Evolutionary conservation across 257 asterid genomes (phyloP), one percentile per base, ranked within the genome.

Genomic region (Nicotiana obtusifolia): DNA sequence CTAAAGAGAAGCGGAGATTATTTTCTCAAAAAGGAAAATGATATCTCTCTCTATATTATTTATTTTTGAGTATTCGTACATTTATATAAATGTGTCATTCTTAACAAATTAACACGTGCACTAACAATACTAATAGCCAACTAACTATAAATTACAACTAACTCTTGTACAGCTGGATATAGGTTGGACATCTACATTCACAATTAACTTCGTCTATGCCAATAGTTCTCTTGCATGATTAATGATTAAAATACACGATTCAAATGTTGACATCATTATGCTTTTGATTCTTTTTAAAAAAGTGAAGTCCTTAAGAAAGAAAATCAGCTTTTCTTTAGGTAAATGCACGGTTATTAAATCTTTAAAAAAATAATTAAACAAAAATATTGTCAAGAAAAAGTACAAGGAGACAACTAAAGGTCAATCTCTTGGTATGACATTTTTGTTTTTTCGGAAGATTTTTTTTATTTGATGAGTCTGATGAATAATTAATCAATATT

Each of bases 211-310:
- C 35, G 4, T 5, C 4, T 4, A 31, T 31, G 35, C 5, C 35
- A 31, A 26, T 26, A 49, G 79, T 73, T 28, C 61, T 24, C 61
- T 44, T 7, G 41, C 61, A 73, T 75, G 62, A 47, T 75, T 49
- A 75, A 75, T 24, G 28, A 47, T 14, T 14, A 24, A 73, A 37
- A 75, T 5, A 56, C 0, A 49, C 15, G 5, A 2, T 75, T 75
- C 80, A 24, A 75, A 75, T 49, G 80, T 75, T n/a, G 5, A 73
- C 44, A 75, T 75, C 62, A 75, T 75, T 75, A 49, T 49, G 80
- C 13, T 49, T 75, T 49, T 49, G 22, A 4, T n/a, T n/a, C 3
- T 1, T 15, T 68, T 0, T 4, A 22, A 44, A 47, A 73, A 24
- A 24, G 41, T 24, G 4, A 3, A 5, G n/a, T 49, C 11, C 78